Conservation (phyloP, 768 basidiomycete species). For the Candolleomyces aberdarensis region DNA sequence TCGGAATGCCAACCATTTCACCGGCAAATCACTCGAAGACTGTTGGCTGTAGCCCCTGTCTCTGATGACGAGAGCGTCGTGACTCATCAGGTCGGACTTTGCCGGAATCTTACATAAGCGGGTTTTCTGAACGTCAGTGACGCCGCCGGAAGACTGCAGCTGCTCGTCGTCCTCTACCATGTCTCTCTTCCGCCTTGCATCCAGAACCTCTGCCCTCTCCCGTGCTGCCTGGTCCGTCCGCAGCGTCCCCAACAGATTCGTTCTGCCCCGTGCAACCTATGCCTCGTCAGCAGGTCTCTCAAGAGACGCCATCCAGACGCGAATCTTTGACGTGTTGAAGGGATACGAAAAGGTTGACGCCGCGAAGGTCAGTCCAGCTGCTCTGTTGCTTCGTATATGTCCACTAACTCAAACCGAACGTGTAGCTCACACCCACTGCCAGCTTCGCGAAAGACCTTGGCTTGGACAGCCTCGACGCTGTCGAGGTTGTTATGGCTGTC, state of each 20-base stretch:
- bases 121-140: neutral
- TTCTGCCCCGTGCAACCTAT: slow-evolving; percentile 46
- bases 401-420: neutral
- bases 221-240: slow-evolving; percentile 35
- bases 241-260: slow-evolving; percentile 34
- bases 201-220: slow-evolving; percentile 42
- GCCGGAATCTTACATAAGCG: slow-evolving; percentile 2
- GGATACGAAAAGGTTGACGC: slow-evolving; percentile 86
- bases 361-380: slow-evolving; percentile 49
- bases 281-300: slow-evolving; percentile 67
- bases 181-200: slow-evolving; percentile 54
- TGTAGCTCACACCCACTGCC: slow-evolving; percentile 61
- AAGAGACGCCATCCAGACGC: slow-evolving; percentile 63
- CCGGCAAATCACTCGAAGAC: neutral
- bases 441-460: slow-evolving; percentile 82
- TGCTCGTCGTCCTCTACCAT: slow-evolving; percentile 26
- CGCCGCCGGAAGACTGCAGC: slow-evolving; percentile 1
- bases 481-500: slow-evolving; percentile 98
- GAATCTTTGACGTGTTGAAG: slow-evolving; percentile 82
- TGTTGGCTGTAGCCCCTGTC: neutral
- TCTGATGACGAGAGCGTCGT: neutral
- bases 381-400: neutral
- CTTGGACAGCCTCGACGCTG: slow-evolving; percentile 93
- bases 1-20: no score
- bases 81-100: slow-evolving; percentile 2